A percentile compares a stretch with the other conserved stretches of the same genome.
Evolutionary conservation across 257 asterid species (phyloP).

Genomic region (Jasminum sambac): DNA sequence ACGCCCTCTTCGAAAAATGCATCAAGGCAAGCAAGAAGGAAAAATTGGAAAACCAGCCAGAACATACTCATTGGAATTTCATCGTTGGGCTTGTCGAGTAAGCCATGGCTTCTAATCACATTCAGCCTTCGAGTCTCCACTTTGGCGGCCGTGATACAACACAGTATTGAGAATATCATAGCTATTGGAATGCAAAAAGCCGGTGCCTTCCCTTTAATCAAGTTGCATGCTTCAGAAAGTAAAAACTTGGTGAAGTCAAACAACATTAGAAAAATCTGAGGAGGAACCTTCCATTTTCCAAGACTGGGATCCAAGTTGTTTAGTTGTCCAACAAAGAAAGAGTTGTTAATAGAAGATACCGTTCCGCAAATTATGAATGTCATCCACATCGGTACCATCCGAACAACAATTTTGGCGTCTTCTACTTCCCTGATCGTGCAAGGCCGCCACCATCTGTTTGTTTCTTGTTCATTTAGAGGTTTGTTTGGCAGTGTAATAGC

Average conservation of each 20-base stretch:
- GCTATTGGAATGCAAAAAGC: constrained; percentile 28
- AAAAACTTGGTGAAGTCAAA: neutral
- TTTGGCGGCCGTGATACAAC: constrained; percentile 33
- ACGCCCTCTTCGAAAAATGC: constrained; percentile 25
- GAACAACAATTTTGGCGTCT: constrained; percentile 52
- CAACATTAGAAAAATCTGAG: constrained; percentile 22
- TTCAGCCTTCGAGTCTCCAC: constrained; percentile 31
- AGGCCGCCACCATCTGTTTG: too few species aligned
- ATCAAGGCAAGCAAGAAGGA: constrained; percentile 33
- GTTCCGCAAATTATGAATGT: constrained; percentile 53
- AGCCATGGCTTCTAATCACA: constrained; percentile 17
- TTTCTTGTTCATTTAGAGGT: too few species aligned
- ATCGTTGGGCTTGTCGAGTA: constrained; percentile 21
- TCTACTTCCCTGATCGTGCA: constrained; percentile 46
- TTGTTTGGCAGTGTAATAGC: too few species aligned
- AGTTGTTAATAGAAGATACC: constrained; percentile 48
- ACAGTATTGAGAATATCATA: constrained; percentile 31
- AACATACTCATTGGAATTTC: constrained; percentile 32
- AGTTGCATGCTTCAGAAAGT: neutral
- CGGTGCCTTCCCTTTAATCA: neutral
- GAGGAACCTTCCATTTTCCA: constrained; percentile 34
- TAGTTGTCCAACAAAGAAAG: constrained; percentile 68
- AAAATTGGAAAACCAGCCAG: constrained; percentile 32
- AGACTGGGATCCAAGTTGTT: constrained; percentile 44
- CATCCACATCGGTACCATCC: constrained; percentile 57